Base-by-base conservation (phyloP, 805 yeast species). In the Candida quercuum region DNA sequence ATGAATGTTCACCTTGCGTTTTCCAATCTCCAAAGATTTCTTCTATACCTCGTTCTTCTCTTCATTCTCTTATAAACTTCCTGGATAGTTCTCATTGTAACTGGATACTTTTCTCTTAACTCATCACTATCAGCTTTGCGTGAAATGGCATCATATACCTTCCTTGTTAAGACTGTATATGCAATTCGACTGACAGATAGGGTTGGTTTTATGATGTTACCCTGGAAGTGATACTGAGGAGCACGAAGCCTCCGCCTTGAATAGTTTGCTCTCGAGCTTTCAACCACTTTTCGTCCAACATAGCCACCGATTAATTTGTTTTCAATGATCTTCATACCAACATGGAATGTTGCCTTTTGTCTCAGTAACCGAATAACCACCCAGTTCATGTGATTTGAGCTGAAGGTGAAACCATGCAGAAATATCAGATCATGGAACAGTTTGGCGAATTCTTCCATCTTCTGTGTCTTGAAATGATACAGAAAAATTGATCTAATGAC, bases 271-370 rank as follows among this genome's bases (percentile, higher is more conserved):
- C 40, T 39, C 61, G 50, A 20, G 36, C 41, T 33, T n/a, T 17
- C 22, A 8, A 15, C n/a, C 21, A 32, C 15, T 5, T 32, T 27
- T 24, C 38, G 37, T 41, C 59, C 47, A 50, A 44, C 58, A 32
- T 43, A 57, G 6, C 71, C 71, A 40, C 64, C 65, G 34, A 66
- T 59, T n/a, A 66, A 42, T 23, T 46, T 57, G 7, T 46, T 46
- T 35, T 66, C 60, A 16, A 57, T 50, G 11, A 59, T 37, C 7
- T 43, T 41, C 36, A 65, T 22, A 3, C 60, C 67, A 17, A 41
- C 30, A 15, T 54, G 52, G 14, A 66, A 47, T 0, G 66, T 63
- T 5, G 44, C 28, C 6, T 42, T 31, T 28, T 59, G 50, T 12
- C 43, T 40, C 9, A 62, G 38, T 39, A 65, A 36, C 16, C 51